Conservation (phyloP, 805 yeast genomes). For the Candida maltosa region DNA sequence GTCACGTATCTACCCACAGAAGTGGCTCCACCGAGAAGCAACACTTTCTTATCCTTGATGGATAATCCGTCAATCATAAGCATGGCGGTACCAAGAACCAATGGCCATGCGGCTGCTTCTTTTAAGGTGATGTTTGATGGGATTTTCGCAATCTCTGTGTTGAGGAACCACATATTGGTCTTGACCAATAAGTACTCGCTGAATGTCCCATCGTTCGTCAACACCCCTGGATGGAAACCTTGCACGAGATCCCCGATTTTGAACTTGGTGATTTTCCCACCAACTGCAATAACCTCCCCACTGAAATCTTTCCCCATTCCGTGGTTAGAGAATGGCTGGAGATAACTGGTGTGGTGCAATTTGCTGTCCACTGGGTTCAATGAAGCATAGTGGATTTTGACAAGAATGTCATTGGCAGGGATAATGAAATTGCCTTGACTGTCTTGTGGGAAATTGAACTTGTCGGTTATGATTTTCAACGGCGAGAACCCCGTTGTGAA, state of each 20-base stretch:
- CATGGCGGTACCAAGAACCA: slow-evolving; percentile 64
- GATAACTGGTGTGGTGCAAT: slow-evolving; percentile 10
- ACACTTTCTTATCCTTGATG: slow-evolving; percentile 45
- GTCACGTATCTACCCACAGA: slow-evolving; percentile 57
- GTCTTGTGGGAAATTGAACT: background rate
- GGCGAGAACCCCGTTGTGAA: too few relatives aligned
- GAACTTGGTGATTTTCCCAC: slow-evolving; percentile 15
- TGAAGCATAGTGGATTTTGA: slow-evolving; percentile 29
- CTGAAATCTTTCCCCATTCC: slow-evolving; percentile 32
- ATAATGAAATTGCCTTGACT: slow-evolving; percentile 10
- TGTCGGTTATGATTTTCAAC: too few relatives aligned
- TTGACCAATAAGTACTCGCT: slow-evolving; percentile 45
- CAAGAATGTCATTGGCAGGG: slow-evolving; percentile 17
- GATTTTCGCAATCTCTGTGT: slow-evolving; percentile 31
- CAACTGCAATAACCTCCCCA: slow-evolving; percentile 31
- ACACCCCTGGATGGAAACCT: slow-evolving; percentile 18
- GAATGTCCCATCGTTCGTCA: slow-evolving; percentile 40
- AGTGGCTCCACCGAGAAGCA: slow-evolving; percentile 71
- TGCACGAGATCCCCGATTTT: slow-evolving; percentile 28
- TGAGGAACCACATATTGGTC: too few relatives aligned
- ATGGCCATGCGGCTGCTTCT: slow-evolving; percentile 66
- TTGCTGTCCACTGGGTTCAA: slow-evolving; percentile 32
- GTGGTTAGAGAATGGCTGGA: slow-evolving; percentile 7
- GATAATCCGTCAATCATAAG: slow-evolving; percentile 29
- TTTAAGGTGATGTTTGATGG: slow-evolving; percentile 40